These are phyloP conservation scores for Climacium dendroides DNA, from an alignment of 225 moss, liverwort and hornwort species.

Conservation along the genomic window DNA sequence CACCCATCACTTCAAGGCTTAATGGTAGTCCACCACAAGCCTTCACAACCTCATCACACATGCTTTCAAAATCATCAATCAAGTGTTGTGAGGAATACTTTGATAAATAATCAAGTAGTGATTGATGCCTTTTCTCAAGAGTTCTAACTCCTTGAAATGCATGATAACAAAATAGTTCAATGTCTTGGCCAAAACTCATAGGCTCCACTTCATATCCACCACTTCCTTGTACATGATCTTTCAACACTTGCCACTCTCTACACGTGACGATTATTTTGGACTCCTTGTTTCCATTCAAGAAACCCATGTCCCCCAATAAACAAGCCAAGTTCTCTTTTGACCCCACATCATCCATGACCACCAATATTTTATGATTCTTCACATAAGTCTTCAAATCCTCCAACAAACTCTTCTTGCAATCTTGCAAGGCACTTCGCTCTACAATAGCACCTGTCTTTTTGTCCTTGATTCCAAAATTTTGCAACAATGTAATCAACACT, in stretches of 20 bases:
- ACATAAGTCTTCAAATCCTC: not conserved
- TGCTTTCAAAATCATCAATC: not conserved
- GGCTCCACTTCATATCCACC: not conserved
- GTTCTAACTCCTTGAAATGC: not conserved
- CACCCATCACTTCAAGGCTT: not conserved
- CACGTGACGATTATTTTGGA: not conserved
- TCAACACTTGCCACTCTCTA: not conserved
- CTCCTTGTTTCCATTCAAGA: not conserved
- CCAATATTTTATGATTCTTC: not conserved
- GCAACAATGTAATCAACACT: not conserved
- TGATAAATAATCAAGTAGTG: not conserved
- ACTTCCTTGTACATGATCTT: rapidly evolving
- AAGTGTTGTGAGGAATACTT: not conserved
- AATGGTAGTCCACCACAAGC: not conserved
- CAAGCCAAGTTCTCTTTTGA: not conserved
- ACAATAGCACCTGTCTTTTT: not conserved
- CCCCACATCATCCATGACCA: not conserved
- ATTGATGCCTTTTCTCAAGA: not conserved
- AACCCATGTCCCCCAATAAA: not conserved
- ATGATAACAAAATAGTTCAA: not conserved
- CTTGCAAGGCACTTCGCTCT: not conserved
- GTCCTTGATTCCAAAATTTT: not conserved
- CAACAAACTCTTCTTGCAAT: not conserved
- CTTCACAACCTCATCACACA: not conserved
- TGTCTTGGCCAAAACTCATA: rapidly evolving